Conservation (phyloP, 768 basidiomycete species). For the Suillus subaureus region DNA sequence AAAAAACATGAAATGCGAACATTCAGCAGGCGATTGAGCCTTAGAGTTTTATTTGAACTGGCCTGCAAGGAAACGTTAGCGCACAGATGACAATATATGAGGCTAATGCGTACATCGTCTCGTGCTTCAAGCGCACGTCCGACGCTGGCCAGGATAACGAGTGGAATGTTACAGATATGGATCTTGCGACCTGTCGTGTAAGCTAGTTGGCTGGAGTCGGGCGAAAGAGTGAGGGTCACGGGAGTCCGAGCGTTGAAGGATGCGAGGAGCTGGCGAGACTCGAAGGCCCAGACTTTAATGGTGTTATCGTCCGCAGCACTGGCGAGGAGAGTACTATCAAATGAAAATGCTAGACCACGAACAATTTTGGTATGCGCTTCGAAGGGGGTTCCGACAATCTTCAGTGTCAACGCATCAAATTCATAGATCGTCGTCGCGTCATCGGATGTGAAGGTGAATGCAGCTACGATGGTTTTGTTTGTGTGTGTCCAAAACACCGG, state of each 20-base stretch:
- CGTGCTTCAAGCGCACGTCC: neutral
- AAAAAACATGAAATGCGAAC: neutral
- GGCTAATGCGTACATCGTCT: neutral
- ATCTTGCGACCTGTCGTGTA: neutral
- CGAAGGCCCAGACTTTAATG: neutral
- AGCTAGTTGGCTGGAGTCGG: neutral
- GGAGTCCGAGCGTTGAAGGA: neutral
- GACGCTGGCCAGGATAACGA: neutral
- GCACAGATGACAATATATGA: neutral
- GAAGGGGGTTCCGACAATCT: conserved; percentile 1
- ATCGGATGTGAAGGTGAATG: neutral
- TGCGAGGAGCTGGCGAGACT: neutral
- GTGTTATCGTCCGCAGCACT: neutral
- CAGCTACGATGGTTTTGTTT: neutral
- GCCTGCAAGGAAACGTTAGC: neutral
- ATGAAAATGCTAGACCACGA: neutral
- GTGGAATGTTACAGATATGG: neutral
- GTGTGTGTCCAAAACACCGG: conserved; percentile 1
- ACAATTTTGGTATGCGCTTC: neutral
- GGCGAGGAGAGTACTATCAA: neutral
- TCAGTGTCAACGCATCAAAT: neutral
- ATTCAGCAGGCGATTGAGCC: neutral
- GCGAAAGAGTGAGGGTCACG: neutral
- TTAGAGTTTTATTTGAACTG: neutral
- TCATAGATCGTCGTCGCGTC: neutral